Percentiles rank a stretch among this genome's conserved stretches.
Evolutionary conservation across 192 early-diverging fungal genomes (phyloP).

Genomic region (Spizellomyces sp.): DNA sequence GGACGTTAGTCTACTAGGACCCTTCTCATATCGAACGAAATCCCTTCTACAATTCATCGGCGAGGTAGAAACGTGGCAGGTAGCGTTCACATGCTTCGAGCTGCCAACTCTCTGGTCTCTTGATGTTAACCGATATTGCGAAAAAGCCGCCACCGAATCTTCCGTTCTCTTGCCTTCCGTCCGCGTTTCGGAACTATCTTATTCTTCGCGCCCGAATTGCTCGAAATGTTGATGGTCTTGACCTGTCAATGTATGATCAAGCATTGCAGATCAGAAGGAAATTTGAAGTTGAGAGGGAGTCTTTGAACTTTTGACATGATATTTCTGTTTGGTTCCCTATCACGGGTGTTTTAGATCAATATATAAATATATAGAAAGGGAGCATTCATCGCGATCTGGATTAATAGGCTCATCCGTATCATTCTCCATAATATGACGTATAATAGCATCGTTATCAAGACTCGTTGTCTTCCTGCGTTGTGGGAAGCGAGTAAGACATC

Average conservation of each 20-base stretch:
- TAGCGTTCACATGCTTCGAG: background rate
- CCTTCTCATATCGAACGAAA: constrained; percentile 30
- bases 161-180: too few species aligned
- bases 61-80: constrained; percentile 23
- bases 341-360: too few species aligned
- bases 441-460: too few species aligned
- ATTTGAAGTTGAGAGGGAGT: constrained; percentile 28
- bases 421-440: too few species aligned
- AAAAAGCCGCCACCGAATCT: too few species aligned
- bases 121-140: background rate
- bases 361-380: too few species aligned
- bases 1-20: constrained; percentile 37
- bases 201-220: constrained; percentile 36
- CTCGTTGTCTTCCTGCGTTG: too few species aligned
- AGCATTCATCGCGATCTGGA: too few species aligned
- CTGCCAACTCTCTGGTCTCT: background rate
- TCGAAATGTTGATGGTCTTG: constrained; percentile 44
- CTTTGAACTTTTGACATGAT: background rate
- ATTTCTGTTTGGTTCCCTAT: too few species aligned
- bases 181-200: background rate
- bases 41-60: constrained; percentile 40
- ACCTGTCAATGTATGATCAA: constrained; percentile 36
- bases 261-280: constrained; percentile 32
- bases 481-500: too few species aligned
- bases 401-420: too few species aligned